A percentile compares a stretch with the other conserved stretches of the same genome.
phyloP scores from a whole-genome alignment of 2,329 filamentous ascomycete genomes.

The Colletotrichum somersetense region DNA sequence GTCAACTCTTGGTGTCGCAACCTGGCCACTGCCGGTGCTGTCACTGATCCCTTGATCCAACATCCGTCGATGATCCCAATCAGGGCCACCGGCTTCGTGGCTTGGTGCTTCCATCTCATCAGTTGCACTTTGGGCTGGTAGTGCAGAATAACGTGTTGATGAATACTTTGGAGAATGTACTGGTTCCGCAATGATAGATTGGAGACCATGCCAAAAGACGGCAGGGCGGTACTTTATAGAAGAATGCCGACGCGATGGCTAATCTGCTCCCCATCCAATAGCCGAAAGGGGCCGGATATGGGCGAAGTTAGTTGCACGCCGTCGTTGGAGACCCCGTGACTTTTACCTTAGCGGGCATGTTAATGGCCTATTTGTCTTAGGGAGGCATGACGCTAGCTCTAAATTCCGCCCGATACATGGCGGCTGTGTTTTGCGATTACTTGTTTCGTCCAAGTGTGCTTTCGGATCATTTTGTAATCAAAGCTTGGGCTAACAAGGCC shows the following conservation, averaged over 20 bases:
- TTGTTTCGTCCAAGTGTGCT: neutral
- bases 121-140: neutral
- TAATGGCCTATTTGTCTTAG: neutral
- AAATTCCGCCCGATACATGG: neutral
- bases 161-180: neutral
- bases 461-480: neutral
- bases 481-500: neutral
- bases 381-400: neutral
- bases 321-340: neutral
- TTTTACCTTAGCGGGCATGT: conserved; percentile 5
- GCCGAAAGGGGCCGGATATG: too few species aligned
- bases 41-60: neutral
- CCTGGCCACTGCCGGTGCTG: neutral
- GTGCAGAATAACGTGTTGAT: too few species aligned
- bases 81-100: neutral
- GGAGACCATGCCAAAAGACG: too few species aligned
- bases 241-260: conserved; percentile 2
- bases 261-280: conserved; percentile 4
- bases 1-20: neutral
- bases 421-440: neutral
- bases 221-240: neutral
- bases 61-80: neutral
- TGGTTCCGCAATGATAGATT: rapidly evolving
- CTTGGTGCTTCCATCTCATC: neutral
- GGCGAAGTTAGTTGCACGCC: neutral